Conservation (phyloP, 441 rosid species). For the Adansonia grandidieri region DNA sequence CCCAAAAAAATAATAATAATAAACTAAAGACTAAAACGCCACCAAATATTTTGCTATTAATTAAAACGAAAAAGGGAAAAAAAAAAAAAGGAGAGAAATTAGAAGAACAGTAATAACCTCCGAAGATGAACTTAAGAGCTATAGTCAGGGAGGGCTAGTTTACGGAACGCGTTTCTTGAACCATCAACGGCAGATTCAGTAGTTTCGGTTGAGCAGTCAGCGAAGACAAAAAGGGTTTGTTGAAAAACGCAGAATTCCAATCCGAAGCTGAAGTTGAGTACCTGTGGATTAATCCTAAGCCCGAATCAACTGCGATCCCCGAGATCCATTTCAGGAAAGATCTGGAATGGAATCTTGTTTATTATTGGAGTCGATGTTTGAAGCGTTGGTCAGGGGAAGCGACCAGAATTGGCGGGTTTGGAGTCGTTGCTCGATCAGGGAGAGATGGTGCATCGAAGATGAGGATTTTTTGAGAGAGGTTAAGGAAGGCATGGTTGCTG, state of each 20-base stretch:
- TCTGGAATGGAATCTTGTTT: slow-evolving; percentile 7
- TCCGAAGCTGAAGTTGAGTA: slow-evolving; percentile 33
- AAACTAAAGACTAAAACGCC: background rate
- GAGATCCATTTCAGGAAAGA: slow-evolving; percentile 55
- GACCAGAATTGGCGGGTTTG: slow-evolving; percentile 50
- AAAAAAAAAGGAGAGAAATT: background rate
- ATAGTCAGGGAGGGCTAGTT: slow-evolving; percentile 62
- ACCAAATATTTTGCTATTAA: background rate
- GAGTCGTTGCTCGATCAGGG: slow-evolving; percentile 47
- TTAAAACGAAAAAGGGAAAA: background rate
- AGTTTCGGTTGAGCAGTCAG: slow-evolving; percentile 48
- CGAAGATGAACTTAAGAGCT: slow-evolving; percentile 57
- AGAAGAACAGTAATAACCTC: slow-evolving; percentile 46
- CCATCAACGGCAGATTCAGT: slow-evolving; percentile 37
- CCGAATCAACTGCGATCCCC: slow-evolving; percentile 50
- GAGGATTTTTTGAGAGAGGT: slow-evolving; percentile 39
- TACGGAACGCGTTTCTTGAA: slow-evolving; percentile 39
- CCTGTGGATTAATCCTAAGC: slow-evolving; percentile 57
- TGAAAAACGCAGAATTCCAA: slow-evolving; percentile 33
- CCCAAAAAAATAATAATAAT: background rate
- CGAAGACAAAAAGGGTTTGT: slow-evolving; percentile 38
- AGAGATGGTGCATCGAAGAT: slow-evolving; percentile 41
- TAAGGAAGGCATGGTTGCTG: slow-evolving; percentile 13
- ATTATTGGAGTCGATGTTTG: slow-evolving; percentile 26
- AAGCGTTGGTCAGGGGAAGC: slow-evolving; percentile 29